Evolutionary conservation across 371 early-diverging fungal genomes (phyloP), one percentile per base, ranked within the genome.

Genomic region (Actinomucor elegans): DNA sequence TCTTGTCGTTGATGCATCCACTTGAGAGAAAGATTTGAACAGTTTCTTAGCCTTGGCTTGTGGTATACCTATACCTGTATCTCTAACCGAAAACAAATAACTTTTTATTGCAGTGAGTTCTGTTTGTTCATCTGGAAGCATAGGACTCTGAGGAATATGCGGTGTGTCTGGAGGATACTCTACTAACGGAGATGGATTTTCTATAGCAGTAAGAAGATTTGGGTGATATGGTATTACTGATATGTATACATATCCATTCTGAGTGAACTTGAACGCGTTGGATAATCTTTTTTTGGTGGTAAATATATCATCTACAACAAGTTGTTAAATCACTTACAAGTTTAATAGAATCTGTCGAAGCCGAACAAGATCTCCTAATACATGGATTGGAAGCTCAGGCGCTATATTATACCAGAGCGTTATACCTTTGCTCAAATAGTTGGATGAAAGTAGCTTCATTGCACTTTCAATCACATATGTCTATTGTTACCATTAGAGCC

Each of bases 21-120:
- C 80, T 47, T 85, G 85, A 2, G 79, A 71, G 49, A 85, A 87
- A 8, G 79, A 75, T 21, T 79, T 64, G 50, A 87, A 87, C 0
- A 87, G 74, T 35, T 68, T 73, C 42, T 57, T 61, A 8, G 59
- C 54, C 35, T 81, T 77, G 23, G 78, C 69, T 5, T 53, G 38
- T 0, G 84, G 79, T 43, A 87, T 84, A 15, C 87, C 85, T 40
- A 84, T 81, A 21, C 88, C 88, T 1, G 85, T 77, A 52, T 87
- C 88, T 46, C 50, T 61, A 11, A 87, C 84, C 8, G 73, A 63
- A 48, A 82, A 63, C 18, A 69, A 36, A 4, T 36, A 38, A 4
- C 37, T 14, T 2, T 36, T 27, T 17, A 37, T 28, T n/a, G 21
- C 28, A 17, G 12, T 7, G 14, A 11, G 23, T n/a, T 23, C 24